Evolutionary conservation across 768 basidiomycete species (phyloP).

Genomic region (Termitomyces sp.): DNA sequence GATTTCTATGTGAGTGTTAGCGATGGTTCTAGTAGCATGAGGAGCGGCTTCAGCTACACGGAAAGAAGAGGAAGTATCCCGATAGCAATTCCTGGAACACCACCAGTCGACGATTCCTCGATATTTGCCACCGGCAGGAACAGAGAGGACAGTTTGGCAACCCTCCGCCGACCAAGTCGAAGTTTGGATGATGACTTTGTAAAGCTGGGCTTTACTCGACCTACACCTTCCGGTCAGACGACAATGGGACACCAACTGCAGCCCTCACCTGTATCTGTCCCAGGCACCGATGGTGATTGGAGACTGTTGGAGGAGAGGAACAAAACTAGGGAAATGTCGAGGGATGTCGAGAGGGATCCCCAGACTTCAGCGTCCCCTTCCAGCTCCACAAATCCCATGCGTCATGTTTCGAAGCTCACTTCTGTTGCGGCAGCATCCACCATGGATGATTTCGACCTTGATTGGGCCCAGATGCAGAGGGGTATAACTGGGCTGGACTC

Average conservation of each 20-base stretch:
- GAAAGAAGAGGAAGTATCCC: conserved; percentile 57
- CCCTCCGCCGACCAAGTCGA: conserved; percentile 59
- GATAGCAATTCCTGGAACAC: conserved; percentile 53
- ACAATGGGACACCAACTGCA: conserved; percentile 19
- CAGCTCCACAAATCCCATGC: background rate
- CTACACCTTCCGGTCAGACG: background rate
- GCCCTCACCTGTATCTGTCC: conserved; percentile 38
- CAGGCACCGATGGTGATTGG: conserved; percentile 60
- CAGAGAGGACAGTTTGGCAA: conserved; percentile 57
- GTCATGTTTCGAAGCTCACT: conserved; percentile 1
- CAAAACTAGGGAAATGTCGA: conserved; percentile 26
- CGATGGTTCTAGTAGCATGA: conserved; percentile 24
- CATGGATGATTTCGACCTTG: conserved; percentile 44
- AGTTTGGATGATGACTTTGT: conserved; percentile 52
- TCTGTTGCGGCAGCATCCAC: conserved; percentile 5
- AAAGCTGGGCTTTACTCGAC: conserved; percentile 10
- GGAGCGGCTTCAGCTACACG: conserved; percentile 17
- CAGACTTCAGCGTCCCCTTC: background rate
- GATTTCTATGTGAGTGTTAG: conserved; percentile 23
- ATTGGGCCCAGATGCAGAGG: conserved; percentile 35
- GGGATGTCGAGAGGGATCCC: conserved; percentile 10
- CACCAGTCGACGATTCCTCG: conserved; percentile 17
- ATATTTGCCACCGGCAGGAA: conserved; percentile 33
- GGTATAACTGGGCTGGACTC: conserved; percentile 31
- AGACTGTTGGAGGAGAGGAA: conserved; percentile 45